Percentiles rank a stretch among this genome's conserved stretches.
These are phyloP conservation scores for Beta vulgaris DNA, from an alignment of 148 eudicot species.

Conservation along the genomic window DNA sequence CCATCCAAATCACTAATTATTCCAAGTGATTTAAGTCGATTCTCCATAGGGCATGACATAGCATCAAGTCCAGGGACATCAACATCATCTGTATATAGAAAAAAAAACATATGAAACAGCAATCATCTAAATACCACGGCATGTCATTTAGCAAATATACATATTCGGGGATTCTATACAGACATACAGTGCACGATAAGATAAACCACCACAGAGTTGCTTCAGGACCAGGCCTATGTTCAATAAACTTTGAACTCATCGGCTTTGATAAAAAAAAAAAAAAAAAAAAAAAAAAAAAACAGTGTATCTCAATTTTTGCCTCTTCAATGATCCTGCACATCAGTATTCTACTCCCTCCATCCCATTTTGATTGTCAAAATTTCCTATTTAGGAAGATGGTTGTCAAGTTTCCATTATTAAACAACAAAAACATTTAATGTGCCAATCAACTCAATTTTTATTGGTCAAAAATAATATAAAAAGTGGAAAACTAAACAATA, in stretches of 20 bases:
- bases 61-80: conserved; percentile 30
- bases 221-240: neutral
- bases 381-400: too few species aligned
- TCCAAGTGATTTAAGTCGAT: conserved; percentile 62
- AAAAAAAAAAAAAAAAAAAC: too few species aligned
- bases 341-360: neutral
- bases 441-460: too few species aligned
- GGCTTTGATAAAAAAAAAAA: neutral
- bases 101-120: neutral
- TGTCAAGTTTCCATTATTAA: too few species aligned
- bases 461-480: too few species aligned
- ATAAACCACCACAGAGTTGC: neutral
- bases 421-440: too few species aligned
- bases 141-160: neutral
- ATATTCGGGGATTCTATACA: neutral
- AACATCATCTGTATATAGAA: conserved; percentile 32
- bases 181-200: neutral
- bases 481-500: too few species aligned
- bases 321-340: neutral
- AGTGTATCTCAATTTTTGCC: neutral
- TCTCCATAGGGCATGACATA: conserved; percentile 60
- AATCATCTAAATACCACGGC: neutral
- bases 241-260: neutral
- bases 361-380: too few species aligned
- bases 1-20: conserved; percentile 42